These are phyloP conservation scores for Pseudogymnoascus sp. DNA, from an alignment of 2,329 filamentous ascomycete genomes.

Conservation along the genomic window DNA sequence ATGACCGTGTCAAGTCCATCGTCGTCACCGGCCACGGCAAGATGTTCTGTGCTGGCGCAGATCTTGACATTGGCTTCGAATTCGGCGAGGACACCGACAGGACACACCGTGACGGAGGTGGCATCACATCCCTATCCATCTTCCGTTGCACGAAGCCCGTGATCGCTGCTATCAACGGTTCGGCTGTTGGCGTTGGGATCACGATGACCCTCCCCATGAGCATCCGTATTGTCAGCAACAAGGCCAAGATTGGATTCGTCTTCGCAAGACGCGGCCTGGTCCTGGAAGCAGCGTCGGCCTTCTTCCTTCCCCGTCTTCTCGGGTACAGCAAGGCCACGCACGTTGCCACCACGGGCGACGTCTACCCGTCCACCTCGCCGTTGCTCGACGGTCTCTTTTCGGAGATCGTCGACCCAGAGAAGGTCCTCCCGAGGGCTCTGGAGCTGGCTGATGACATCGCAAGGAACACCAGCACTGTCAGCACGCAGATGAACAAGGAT, in stretches of 20 bases:
- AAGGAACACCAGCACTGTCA: slow-evolving; percentile 55
- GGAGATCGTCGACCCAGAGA: slow-evolving; percentile 51
- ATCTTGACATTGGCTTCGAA: slow-evolving; percentile 36
- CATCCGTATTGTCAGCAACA: slow-evolving; percentile 42
- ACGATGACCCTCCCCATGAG: slow-evolving; percentile 52
- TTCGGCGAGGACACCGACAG: slow-evolving; percentile 19
- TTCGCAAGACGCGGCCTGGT: slow-evolving; percentile 61
- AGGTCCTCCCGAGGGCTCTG: slow-evolving; percentile 57
- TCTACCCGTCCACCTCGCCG: slow-evolving; percentile 43
- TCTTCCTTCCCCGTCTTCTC: slow-evolving; percentile 62
- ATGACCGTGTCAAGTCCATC: slow-evolving; percentile 46
- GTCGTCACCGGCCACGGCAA: slow-evolving; percentile 45
- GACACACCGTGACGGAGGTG: slow-evolving; percentile 43
- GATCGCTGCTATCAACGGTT: slow-evolving; percentile 50
- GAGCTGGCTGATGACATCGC: slow-evolving; percentile 60
- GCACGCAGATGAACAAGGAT: slow-evolving; percentile 60
- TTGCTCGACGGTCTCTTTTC: slow-evolving; percentile 58
- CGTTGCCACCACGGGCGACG: slow-evolving; percentile 57
- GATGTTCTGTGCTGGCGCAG: slow-evolving; percentile 52
- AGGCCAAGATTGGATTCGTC: slow-evolving; percentile 63
- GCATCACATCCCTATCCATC: slow-evolving; percentile 46
- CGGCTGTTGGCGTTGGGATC: slow-evolving; percentile 52
- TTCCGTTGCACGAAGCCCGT: slow-evolving; percentile 50
- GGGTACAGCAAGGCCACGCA: slow-evolving; percentile 56
- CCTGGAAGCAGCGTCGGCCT: slow-evolving; percentile 64